A percentile compares a stretch with the other conserved stretches of the same genome.
Conservation (phyloP, 805 yeast genomes). For the Barnettozyma populi region DNA sequence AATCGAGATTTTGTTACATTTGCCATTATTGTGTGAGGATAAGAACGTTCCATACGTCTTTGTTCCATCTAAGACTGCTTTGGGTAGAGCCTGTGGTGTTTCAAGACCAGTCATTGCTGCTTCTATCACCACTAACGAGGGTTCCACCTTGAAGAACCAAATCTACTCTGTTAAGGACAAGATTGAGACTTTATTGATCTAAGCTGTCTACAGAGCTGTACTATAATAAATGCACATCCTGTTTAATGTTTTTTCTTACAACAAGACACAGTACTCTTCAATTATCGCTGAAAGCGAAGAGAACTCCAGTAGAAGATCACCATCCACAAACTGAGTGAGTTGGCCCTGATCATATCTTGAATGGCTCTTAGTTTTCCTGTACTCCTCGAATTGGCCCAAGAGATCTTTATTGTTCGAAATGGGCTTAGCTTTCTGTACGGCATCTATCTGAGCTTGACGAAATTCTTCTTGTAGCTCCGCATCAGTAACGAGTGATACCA, state of each 20-base stretch:
- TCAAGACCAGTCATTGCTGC: constrained; percentile 99
- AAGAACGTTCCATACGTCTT: constrained; percentile 99
- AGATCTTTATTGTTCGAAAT: constrained; percentile 1
- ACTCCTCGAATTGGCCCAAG: not conserved
- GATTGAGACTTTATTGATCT: constrained; percentile 95
- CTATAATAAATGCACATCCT: constrained; percentile 3
- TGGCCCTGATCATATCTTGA: constrained; percentile 2
- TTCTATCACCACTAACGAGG: constrained; percentile 96
- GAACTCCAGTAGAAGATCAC: constrained; percentile 12
- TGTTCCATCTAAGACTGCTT: constrained; percentile 96
- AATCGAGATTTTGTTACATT: constrained; percentile 93
- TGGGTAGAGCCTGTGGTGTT: constrained; percentile 99
- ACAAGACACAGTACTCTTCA: constrained; percentile 4
- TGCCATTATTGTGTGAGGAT: constrained; percentile 97
- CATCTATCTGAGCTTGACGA: not conserved
- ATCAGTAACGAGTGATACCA: constrained; percentile 15
- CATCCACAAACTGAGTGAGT: constrained; percentile 13
- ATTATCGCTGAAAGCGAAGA: constrained; percentile 4
- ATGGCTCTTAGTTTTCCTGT: constrained; percentile 1
- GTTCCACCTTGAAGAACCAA: constrained; percentile 95
- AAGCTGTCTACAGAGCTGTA: constrained; percentile 23
- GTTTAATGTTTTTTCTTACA: constrained; percentile 5
- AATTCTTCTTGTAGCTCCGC: constrained; percentile 4
- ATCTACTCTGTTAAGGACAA: constrained; percentile 97
- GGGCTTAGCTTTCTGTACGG: constrained; percentile 3